Evolutionary conservation across 345 rosid species (phyloP).

Genomic region (Toxicodendron radicans): DNA sequence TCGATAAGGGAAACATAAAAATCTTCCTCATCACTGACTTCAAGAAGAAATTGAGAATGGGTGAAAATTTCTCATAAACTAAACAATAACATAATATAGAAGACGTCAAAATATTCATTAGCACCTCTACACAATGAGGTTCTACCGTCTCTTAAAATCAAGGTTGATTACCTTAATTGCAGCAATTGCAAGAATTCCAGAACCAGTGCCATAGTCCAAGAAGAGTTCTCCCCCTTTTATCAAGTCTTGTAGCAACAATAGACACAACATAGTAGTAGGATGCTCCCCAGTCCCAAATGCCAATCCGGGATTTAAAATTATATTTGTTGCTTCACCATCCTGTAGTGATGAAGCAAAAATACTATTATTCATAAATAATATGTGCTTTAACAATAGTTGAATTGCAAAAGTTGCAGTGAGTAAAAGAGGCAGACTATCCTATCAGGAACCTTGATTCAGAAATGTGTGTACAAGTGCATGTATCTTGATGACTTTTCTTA

Average conservation of each 20-base stretch:
- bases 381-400: neutral
- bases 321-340: slow-evolving; percentile 65
- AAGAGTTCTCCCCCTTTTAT: slow-evolving; percentile 75
- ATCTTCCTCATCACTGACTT: neutral
- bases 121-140: neutral
- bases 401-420: neutral
- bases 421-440: neutral
- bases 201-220: slow-evolving; percentile 92
- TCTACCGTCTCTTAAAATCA: neutral
- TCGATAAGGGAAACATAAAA: neutral
- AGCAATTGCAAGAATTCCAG: slow-evolving; percentile 89
- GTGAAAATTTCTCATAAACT: neutral
- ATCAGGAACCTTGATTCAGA: neutral
- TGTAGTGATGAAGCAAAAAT: slow-evolving; percentile 25
- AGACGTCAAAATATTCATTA: neutral
- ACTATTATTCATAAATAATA: neutral
- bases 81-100: neutral
- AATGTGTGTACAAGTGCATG: neutral
- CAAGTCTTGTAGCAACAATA: slow-evolving; percentile 54
- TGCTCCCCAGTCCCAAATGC: slow-evolving; percentile 97
- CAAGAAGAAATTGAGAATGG: neutral
- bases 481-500: neutral
- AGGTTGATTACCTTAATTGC: slow-evolving; percentile 65
- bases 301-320: slow-evolving; percentile 79
- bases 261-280: slow-evolving; percentile 71